Conservation (phyloP, 768 basidiomycete genomes). For the Lentinula edodes region DNA sequence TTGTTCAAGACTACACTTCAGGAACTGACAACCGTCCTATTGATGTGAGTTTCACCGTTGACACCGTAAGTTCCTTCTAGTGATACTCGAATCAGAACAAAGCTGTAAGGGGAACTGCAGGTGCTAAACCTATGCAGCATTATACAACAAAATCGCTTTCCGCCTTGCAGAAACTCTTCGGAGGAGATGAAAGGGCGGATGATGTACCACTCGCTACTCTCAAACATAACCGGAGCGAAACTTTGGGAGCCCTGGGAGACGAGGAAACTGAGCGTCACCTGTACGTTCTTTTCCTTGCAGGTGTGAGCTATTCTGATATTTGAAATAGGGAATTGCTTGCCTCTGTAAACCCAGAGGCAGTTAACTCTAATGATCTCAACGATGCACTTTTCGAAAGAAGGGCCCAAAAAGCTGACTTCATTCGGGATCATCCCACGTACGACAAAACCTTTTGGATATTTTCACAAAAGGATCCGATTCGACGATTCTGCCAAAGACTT, state of each 20-base stretch:
- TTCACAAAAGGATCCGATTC: constrained; percentile 68
- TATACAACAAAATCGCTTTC: constrained; percentile 54
- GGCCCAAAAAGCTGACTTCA: constrained; percentile 81
- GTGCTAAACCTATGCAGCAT: constrained; percentile 34
- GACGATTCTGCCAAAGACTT: constrained; percentile 74
- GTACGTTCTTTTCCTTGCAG: constrained; percentile 35
- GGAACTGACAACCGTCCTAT: constrained; percentile 19
- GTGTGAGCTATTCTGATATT: background rate
- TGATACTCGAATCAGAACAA: background rate
- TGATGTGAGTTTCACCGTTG: constrained; percentile 20
- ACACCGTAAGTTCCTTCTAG: background rate
- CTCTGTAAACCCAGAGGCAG: constrained; percentile 49
- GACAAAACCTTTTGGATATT: constrained; percentile 91
- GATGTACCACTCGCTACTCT: constrained; percentile 61
- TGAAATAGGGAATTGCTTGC: constrained; percentile 60
- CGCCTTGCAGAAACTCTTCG: constrained; percentile 60
- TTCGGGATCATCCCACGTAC: constrained; percentile 81
- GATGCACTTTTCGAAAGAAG: constrained; percentile 66
- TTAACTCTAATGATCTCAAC: constrained; percentile 43
- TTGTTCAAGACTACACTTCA: constrained; percentile 54
- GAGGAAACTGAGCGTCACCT: constrained; percentile 70
- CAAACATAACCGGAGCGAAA: constrained; percentile 32
- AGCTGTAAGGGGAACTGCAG: constrained; percentile 13
- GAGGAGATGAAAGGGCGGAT: constrained; percentile 43
- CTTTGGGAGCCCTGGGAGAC: constrained; percentile 30